These are phyloP conservation scores for Cymodocea nodosa DNA, from an alignment of 116 monocot species.

Conservation along the genomic window DNA sequence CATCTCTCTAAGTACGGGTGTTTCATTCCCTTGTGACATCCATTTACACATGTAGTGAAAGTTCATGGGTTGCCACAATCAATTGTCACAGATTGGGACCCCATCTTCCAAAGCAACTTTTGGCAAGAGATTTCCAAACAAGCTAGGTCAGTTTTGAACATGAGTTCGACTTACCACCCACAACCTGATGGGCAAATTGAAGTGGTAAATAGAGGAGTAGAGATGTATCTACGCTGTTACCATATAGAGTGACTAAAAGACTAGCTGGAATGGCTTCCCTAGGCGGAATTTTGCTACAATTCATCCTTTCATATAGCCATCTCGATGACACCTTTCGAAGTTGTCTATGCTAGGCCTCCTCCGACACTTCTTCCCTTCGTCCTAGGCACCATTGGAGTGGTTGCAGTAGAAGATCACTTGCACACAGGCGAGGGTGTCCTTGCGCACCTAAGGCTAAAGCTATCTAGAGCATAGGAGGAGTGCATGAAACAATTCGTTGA, in stretches of 20 bases:
- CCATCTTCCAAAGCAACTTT: background rate
- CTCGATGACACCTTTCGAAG: background rate
- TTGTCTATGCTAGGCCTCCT: background rate
- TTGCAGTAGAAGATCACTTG: background rate
- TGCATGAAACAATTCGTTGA: background rate
- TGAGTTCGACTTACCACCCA: constrained; percentile 6
- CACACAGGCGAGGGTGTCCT: background rate
- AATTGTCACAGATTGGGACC: background rate
- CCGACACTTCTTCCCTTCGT: background rate
- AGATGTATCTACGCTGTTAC: background rate
- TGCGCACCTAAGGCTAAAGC: background rate
- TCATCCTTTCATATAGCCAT: background rate
- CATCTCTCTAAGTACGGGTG: too few species aligned
- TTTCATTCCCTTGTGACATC: too few species aligned
- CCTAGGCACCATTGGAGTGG: background rate
- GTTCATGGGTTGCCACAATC: background rate
- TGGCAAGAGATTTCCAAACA: background rate
- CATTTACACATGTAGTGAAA: background rate
- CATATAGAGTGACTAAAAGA: background rate
- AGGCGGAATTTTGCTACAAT: constrained; percentile 2
- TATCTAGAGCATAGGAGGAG: background rate
- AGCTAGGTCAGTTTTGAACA: background rate
- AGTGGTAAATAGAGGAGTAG: background rate
- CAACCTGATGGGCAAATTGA: constrained; percentile 7
- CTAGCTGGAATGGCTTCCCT: background rate